Percentiles rank a stretch among this genome's conserved stretches.
These are phyloP conservation scores for Neurospora pannonica DNA, from an alignment of 495 filamentous ascomycete species.

Conservation along the genomic window DNA sequence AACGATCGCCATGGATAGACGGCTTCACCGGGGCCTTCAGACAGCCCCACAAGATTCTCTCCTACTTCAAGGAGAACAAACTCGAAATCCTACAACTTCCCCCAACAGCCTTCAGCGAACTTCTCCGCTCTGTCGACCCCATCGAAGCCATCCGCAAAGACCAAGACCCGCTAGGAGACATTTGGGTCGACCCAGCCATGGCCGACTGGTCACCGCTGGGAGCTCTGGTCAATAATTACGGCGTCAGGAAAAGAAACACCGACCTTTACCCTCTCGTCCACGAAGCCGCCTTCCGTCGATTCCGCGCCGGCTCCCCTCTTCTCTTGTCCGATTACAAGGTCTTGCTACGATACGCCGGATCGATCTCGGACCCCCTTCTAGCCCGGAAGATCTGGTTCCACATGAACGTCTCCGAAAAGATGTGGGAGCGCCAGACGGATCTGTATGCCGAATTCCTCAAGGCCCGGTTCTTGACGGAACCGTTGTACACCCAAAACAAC, in stretches of 20 bases:
- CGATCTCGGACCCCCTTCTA: slow-evolving; percentile 14
- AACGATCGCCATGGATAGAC: background rate
- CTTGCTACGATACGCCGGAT: slow-evolving; percentile 26
- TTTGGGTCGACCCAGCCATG: slow-evolving; percentile 16
- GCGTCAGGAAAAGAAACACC: slow-evolving; percentile 20
- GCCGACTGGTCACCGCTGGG: slow-evolving; percentile 15
- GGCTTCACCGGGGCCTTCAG: background rate
- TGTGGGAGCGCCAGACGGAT: slow-evolving; percentile 9
- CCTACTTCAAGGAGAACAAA: slow-evolving; percentile 1
- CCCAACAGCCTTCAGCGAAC: slow-evolving; percentile 26
- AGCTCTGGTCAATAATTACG: slow-evolving; percentile 20
- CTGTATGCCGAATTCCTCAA: slow-evolving; percentile 22
- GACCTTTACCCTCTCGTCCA: slow-evolving; percentile 13
- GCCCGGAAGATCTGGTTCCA: slow-evolving; percentile 15
- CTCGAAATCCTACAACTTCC: slow-evolving; percentile 11
- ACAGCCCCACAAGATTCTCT: background rate
- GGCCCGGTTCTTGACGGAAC: slow-evolving; percentile 29
- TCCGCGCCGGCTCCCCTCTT: slow-evolving; percentile 12
- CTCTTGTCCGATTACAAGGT: slow-evolving; percentile 21
- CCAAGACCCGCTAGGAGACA: slow-evolving; percentile 15
- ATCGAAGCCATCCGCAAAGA: slow-evolving; percentile 11
- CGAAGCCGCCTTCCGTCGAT: slow-evolving; percentile 11
- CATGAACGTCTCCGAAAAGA: background rate
- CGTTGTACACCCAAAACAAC: slow-evolving; percentile 24
- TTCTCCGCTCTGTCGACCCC: slow-evolving; percentile 28